phyloP scores from a whole-genome alignment of 2,329 filamentous ascomycete species.

The Penicillium sp. region DNA sequence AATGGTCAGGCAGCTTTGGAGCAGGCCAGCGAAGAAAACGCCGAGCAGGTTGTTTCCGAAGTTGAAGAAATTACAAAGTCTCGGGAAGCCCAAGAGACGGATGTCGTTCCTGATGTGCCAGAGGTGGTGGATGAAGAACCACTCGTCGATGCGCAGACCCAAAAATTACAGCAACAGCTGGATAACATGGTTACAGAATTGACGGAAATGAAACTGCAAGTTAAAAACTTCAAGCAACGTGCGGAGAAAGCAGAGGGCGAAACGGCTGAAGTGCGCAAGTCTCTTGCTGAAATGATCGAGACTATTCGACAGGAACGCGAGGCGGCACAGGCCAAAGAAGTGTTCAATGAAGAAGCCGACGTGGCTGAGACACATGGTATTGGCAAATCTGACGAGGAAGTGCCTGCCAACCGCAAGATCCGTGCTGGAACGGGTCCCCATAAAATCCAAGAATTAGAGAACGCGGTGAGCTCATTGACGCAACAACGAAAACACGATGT shows the following conservation, averaged over 20 bases:
- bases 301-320: conserved; percentile 66
- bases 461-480: conserved; percentile 42
- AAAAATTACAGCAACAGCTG: conserved; percentile 64
- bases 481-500: conserved; percentile 31
- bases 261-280: conserved; percentile 65
- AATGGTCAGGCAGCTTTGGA: conserved; percentile 45
- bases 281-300: conserved; percentile 81
- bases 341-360: background rate
- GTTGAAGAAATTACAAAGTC: conserved; percentile 12
- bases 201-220: conserved; percentile 72
- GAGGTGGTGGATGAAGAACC: conserved; percentile 25
- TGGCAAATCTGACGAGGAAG: background rate
- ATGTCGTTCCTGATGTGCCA: background rate
- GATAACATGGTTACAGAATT: conserved; percentile 77
- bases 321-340: conserved; percentile 41
- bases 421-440: conserved; percentile 46
- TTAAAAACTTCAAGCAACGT: conserved; percentile 71
- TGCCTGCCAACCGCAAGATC: background rate
- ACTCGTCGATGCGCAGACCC: conserved; percentile 28
- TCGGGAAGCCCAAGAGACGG: conserved; percentile 12
- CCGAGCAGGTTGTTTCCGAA: conserved; percentile 16
- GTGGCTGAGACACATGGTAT: background rate
- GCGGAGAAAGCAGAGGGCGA: conserved; percentile 80
- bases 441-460: conserved; percentile 36
- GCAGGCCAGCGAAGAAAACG: conserved; percentile 28